Evolutionary conservation across 495 filamentous ascomycete species (phyloP), one percentile per base, ranked within the genome.

Genomic region (Talaromyces wortmannii): DNA sequence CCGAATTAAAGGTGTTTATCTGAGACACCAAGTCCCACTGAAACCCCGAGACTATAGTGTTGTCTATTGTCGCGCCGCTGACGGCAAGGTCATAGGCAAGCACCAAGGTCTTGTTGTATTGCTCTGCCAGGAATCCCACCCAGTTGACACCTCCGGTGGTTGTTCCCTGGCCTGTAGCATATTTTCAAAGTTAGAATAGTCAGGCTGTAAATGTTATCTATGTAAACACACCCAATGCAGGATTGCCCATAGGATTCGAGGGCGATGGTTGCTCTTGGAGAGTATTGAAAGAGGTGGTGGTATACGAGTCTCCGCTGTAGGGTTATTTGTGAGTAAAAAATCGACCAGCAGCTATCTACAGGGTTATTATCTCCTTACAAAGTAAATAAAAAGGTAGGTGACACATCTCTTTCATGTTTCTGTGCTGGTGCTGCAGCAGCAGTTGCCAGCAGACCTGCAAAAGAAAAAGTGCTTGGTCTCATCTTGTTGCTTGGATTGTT

Each of bases 161-260:
- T 33, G 80, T 80, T 13, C 68, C 70, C 48, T 67, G 72, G 36
- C 80, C 80, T 63, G 49, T 30, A 23, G 55, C 13, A 18, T 13
- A 6, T 40, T 33, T 50, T 43, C 11, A 5, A 49, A 31, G 4
- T 23, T 23, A 23, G 23, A 23, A 23, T 23, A 5, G 12, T 11
- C 3, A 29, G 29, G 17, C 6, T 49, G 18, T 48, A 50, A 50
- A 29, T 12, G 3, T 1, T 15, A 15, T 23, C 12, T 3, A 31
- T 23, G 23, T 12, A 17, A 12, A 13, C 56, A 46, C 45, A 71
- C 70, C 70, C 31, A 73, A 58, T 7, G 59, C 32, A 6, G 90
- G 89, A 64, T 92, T 95, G 23, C 90, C 90, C 56, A 94, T 74
- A 0, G 90, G 88, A 63, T 91, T 89, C 7, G 60, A 58, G 13